Conservation (phyloP, 2,329 filamentous ascomycete genomes). For the Cladophialophora carrionii region DNA sequence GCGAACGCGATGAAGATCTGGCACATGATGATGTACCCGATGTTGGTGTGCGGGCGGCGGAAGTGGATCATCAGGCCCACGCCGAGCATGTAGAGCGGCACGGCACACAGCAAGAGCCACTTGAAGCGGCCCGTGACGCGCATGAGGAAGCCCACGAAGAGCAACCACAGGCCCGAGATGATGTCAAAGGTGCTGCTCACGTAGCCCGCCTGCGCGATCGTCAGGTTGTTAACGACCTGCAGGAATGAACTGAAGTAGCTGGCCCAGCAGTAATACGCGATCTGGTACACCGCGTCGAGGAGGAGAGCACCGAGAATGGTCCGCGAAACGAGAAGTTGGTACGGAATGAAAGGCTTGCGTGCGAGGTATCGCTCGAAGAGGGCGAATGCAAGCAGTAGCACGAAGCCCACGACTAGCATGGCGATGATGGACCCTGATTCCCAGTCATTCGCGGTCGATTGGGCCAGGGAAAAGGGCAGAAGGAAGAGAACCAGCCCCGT, state of each 20-base stretch:
- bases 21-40: conserved; percentile 62
- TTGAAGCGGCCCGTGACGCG: conserved; percentile 59
- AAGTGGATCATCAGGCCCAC: conserved; percentile 63
- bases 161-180: too few relatives aligned
- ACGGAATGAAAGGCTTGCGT: too few relatives aligned
- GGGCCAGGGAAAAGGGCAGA: too few relatives aligned
- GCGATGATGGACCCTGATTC: too few relatives aligned
- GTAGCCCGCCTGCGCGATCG: background rate
- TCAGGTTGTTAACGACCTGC: conserved; percentile 44
- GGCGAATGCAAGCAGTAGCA: too few relatives aligned
- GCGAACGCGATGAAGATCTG: conserved; percentile 60
- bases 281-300: conserved; percentile 41
- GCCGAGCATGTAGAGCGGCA: conserved; percentile 60
- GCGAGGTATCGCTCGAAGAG: too few relatives aligned
- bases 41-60: conserved; percentile 56
- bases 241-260: conserved; percentile 45
- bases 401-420: too few relatives aligned
- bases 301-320: conserved; percentile 42
- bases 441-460: too few relatives aligned
- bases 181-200: too few relatives aligned
- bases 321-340: conserved; percentile 20
- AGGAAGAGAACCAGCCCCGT: too few relatives aligned
- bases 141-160: conserved; percentile 41
- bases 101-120: conserved; percentile 56
- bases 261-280: conserved; percentile 43